Percentiles rank a stretch among this genome's conserved stretches.
These are phyloP conservation scores for Argentina anserina DNA, from an alignment of 306 rosid genomes.

Conservation along the genomic window DNA sequence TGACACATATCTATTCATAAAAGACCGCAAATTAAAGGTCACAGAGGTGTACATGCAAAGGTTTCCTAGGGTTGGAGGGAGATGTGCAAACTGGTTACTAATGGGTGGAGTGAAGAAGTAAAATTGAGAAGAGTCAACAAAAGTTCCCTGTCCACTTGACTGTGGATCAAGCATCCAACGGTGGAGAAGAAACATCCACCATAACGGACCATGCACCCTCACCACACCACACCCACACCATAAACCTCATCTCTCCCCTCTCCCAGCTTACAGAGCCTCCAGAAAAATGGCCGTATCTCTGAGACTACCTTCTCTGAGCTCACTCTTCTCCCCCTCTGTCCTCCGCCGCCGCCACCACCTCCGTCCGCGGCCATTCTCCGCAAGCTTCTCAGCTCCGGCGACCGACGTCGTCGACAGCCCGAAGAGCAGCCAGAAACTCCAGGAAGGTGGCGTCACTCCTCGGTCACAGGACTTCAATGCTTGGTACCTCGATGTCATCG, in stretches of 20 bases:
- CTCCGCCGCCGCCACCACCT: constrained; percentile 35
- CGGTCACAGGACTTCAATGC: constrained; percentile 92
- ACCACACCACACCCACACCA: neutral
- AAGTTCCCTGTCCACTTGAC: neutral
- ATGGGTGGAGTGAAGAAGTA: no score
- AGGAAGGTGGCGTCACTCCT: constrained; percentile 72
- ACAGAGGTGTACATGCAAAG: no score
- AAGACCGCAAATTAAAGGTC: no score
- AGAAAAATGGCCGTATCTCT: constrained; percentile 46
- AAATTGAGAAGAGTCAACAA: no score
- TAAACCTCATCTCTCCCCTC: constrained; percentile 5
- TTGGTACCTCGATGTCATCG: constrained; percentile 85
- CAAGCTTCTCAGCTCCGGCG: constrained; percentile 39
- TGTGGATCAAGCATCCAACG: neutral
- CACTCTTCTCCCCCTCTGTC: constrained; percentile 39
- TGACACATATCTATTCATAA: no score
- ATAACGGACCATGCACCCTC: neutral
- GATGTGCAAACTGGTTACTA: no score
- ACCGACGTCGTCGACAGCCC: constrained; percentile 43
- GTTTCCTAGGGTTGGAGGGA: no score
- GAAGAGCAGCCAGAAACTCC: constrained; percentile 44
- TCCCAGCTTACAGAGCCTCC: neutral
- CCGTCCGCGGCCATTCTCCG: constrained; percentile 15
- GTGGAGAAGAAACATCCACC: neutral
- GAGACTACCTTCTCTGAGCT: constrained; percentile 64